Base-by-base conservation (phyloP, 345 rosid genomes). In the Sapria himalayana region DNA sequence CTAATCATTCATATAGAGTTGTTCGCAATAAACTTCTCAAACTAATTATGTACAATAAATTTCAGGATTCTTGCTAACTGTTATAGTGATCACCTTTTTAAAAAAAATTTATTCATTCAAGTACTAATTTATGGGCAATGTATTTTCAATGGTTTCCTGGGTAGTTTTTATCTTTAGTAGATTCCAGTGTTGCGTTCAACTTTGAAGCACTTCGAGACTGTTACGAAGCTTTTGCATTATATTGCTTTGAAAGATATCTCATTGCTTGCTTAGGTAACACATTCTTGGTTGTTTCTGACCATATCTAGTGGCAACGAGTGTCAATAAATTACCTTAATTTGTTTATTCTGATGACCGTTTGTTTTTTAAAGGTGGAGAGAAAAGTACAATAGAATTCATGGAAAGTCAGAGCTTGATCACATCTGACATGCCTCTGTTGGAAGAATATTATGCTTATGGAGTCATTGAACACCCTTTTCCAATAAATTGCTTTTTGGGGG, bases 151-250 rank as follows among this genome's bases (percentile, higher is more conserved):
- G 10, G 18, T 25, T 47, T 41, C 54, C 39, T 55, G 19, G 17
- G 50, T 76, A 89, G 98, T 71, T 89, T 62, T 74, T 73, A 22
- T 84, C 99, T 2, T 63, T 91, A 75, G 78, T 76, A 63, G 51
- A 80, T 47, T 93, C 99, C 54, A 64, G 92, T 47, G 68, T 80
- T 49, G 78, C 95, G 55, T 86, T 91, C 61, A 81, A 91, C 55
- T 63, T 76, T 49, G 93, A 65, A 55, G 81, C 77, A 55, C 74
- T 91, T 31, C 78, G 99, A 49, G 99, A 91, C 63, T 70, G 99
- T 71, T 91, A 91, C 45, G 99, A 91, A 55, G 80, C 99, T 43
- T 91, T 91, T 58, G 99, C 99, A 48, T 82, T 91, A 95, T 91
- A 91, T 72, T 91, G 99, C 73, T 91, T 91, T 54, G 99, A 95